phyloP scores from a whole-genome alignment of 2,329 filamentous ascomycete genomes.

The Cercospora sesami region DNA sequence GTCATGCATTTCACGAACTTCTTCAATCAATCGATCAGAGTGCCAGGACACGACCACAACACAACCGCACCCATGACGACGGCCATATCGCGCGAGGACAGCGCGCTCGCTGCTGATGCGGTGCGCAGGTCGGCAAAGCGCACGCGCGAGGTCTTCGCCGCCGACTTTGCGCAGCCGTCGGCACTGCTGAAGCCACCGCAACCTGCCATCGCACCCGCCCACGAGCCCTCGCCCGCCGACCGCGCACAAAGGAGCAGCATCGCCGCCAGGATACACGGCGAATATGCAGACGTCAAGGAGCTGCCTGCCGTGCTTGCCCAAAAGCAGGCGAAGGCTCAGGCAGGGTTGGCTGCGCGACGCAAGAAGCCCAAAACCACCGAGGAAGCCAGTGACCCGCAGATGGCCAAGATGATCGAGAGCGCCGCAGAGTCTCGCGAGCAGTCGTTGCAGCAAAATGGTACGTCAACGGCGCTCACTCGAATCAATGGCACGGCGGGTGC shows the following conservation, averaged over 20 bases:
- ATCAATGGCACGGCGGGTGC: conserved; percentile 47
- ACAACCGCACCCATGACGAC: conserved; percentile 9
- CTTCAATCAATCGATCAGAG: neutral
- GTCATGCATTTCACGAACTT: neutral
- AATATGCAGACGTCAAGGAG: conserved; percentile 76
- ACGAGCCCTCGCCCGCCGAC: conserved; percentile 47
- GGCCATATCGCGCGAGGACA: conserved; percentile 27
- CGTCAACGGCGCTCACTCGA: conserved; percentile 60
- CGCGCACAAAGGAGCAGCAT: conserved; percentile 51
- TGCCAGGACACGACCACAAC: neutral
- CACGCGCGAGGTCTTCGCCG: conserved; percentile 56
- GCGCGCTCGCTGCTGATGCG: conserved; percentile 32
- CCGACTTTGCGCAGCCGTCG: conserved; percentile 50
- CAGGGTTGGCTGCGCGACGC: conserved; percentile 59
- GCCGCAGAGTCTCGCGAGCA: conserved; percentile 53
- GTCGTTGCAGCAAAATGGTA: conserved; percentile 46
- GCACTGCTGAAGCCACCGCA: conserved; percentile 46
- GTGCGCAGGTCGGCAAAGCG: conserved; percentile 54
- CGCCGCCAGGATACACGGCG: conserved; percentile 62
- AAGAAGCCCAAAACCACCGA: conserved; percentile 62
- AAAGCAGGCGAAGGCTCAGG: conserved; percentile 67
- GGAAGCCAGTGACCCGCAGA: conserved; percentile 55
- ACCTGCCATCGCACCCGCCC: conserved; percentile 44
- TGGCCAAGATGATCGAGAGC: conserved; percentile 67
- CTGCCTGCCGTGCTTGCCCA: conserved; percentile 76